Base-by-base conservation (phyloP, 148 eudicot genomes). In the Silene latifolia region DNA sequence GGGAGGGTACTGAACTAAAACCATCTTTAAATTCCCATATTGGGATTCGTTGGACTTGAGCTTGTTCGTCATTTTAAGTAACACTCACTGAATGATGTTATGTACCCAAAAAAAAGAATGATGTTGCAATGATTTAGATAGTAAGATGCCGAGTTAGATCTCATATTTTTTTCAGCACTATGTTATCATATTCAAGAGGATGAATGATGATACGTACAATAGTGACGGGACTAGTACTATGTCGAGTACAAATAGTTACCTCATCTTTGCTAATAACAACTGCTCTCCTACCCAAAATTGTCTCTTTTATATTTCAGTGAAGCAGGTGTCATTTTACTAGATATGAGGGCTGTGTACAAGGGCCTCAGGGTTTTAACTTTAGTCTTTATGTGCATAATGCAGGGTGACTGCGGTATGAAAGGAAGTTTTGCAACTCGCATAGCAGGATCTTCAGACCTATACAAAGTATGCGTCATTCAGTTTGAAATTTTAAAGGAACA, bases 391-490 rank as follows among this genome's bases (percentile, higher is more conserved):
- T 66, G 77, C 69, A 25, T 51, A 56, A 60, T 78, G 51, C 80
- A 95, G 99, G 98, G 99, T 79, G 99, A 95, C 51, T 74, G 78
- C 73, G 98, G 97, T 66, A 82, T 95, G 94, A 95, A 95, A 80
- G 96, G 97, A 75, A 80, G 81, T 75, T 90, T 95, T 78, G 99
- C 99, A 72, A 90, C 91, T 82, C 93, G 99, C 18, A 75, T 95
- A 60, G 74, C 99, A 60, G 97, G 99, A 85, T 95, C 99, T 76
- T 92, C 99, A 35, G 99, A 95, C 75, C 80, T 95, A 57, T 95
- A 90, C 80, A 87, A 76, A 77, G 98, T 95, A 85, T 74, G 88
- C 63, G 20, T 56, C 69, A 21, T 76, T 67, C 10, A 35, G 9
- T 76, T 72, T 4, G 18, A 47, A 47, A 48, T 53, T 7, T 7